Base-by-base conservation (phyloP, 257 asterid genomes). In the Knoxia roxburghii region DNA sequence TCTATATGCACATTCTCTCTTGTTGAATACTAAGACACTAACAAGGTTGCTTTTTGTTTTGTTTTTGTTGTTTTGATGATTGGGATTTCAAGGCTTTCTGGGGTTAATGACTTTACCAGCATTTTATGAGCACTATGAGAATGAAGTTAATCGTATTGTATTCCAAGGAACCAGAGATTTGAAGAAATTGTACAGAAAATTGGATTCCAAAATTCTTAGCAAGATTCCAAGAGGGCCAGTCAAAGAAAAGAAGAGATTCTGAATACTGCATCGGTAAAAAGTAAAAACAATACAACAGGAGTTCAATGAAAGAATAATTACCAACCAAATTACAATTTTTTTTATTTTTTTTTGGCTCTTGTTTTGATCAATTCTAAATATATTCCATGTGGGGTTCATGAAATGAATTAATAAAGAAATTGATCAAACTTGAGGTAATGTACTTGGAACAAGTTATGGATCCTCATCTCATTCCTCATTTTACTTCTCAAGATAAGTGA, bases 141-240 rank as follows among this genome's bases (percentile, higher is more conserved):
- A 67, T 27, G 96, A 90, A 75, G 90, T 93, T 70, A 95, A 93
- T 80, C 75, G 84, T 69, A 73, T 90, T 50, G 87, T 88, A 65
- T 75, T 73, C 14, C 79, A 74, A 40, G 94, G 96, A 43, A 80
- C 76, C 63, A 57, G 75, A 64, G 91, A 93, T 48, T 68, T 83
- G 76, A 85, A 81, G 87, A 86, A 74, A 79, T 53, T 86, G 61
- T 88, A 80, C 76, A 79, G 37, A 57, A 86, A 85, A 72, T 46
- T 86, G 41, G 98, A 89, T 58, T 40, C 82, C 60, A 78, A 79
- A 52, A 68, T 87, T 65, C 91, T 89, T 27, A 82, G 79, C 82
- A 89, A 87, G 95, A 92, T 89, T 80, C 97, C 98, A 40, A 86
- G 97, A 76, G 93, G 87, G 64, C 97, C 95, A 7, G 73, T 81